Evolutionary conservation across 2,329 filamentous ascomycete genomes (phyloP), one percentile per base, ranked within the genome.

Genomic region (Beauveria australis): DNA sequence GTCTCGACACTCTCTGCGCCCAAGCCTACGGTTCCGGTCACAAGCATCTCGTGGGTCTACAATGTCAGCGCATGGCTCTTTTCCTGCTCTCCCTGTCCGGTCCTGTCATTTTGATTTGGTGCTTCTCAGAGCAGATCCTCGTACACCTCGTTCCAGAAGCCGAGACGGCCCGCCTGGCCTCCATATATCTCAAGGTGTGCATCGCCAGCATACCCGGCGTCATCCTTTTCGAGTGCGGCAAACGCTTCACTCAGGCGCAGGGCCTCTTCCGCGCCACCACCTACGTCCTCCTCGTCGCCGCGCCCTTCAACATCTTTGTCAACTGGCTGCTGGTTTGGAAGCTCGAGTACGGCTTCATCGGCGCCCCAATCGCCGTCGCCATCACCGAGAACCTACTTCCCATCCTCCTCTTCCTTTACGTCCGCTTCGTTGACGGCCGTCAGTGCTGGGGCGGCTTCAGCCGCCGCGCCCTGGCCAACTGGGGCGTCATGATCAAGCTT

Each of bases 11-110:
- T 0, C 84, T 97, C 2, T 97, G 93, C 72, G 85, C 93, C 0
- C 93, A 97, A 73, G 93, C 94, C 0, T 97, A 95, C 70, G 93
- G 94, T 2, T 95, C 90, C 0, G 93, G 93, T 0, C 89, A 89
- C 71, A 95, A 89, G 70, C 89, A 92, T 66, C 83, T 97, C 5
- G 93, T 97, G 12, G 90, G 90, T 1, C 73, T 94, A 59, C 90
- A 94, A 68, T 81, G 91, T 64, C 89, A 94, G 74, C 82, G 89
- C 61, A 93, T 93, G 89, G 78, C 89, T 1, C 88, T 80, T 69
- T 92, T 94, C 69, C 80, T 94, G 3, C 87, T 88, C 77, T 71
- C 80, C 3, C 81, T 92, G 64, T 88, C 85, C 1, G 79, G 91
- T 19, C 90, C 90, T 1, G 89, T 94, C 65, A 83, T 81, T 4